These are phyloP conservation scores for Colletotrichum sp. DNA, from an alignment of 2,329 filamentous ascomycete species.

Conservation along the genomic window DNA sequence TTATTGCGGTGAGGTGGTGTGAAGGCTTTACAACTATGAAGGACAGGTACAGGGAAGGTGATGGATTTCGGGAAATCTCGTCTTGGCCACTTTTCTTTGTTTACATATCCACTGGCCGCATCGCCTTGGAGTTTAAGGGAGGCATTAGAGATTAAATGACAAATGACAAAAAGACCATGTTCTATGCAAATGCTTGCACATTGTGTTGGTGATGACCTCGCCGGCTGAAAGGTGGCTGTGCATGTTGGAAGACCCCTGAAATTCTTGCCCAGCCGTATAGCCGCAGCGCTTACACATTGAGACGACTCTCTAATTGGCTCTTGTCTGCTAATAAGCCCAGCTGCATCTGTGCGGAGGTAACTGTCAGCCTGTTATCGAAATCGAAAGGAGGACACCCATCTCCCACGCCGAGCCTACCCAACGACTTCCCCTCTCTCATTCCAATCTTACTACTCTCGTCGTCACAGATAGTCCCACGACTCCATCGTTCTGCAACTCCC, in stretches of 20 bases:
- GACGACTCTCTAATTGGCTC: not conserved
- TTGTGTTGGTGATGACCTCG: not conserved
- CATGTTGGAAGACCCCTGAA: not conserved
- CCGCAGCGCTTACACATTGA: not conserved
- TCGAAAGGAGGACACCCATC: not conserved
- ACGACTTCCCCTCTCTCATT: not conserved
- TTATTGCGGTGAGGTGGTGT: constrained; percentile 9
- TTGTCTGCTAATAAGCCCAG: not conserved
- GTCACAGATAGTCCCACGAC: not conserved
- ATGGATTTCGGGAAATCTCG: not conserved
- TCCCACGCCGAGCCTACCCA: not conserved
- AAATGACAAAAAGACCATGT: constrained; percentile 21
- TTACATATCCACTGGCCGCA: constrained; percentile 24
- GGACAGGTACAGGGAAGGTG: not conserved
- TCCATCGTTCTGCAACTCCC: not conserved
- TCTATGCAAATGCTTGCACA: not conserved
- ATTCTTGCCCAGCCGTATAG: not conserved
- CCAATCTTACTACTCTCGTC: not conserved
- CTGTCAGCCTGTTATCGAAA: not conserved
- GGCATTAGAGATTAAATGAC: constrained; percentile 23
- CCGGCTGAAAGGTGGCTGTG: not conserved
- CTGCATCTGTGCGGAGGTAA: not conserved
- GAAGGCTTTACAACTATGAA: not conserved
- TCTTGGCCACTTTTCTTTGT: constrained; percentile 23
- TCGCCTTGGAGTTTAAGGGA: constrained; percentile 23